Evolutionary conservation across 2,329 filamentous ascomycete species (phyloP), one percentile per base, ranked within the genome.

Genomic region (Byssochlamys sp.): DNA sequence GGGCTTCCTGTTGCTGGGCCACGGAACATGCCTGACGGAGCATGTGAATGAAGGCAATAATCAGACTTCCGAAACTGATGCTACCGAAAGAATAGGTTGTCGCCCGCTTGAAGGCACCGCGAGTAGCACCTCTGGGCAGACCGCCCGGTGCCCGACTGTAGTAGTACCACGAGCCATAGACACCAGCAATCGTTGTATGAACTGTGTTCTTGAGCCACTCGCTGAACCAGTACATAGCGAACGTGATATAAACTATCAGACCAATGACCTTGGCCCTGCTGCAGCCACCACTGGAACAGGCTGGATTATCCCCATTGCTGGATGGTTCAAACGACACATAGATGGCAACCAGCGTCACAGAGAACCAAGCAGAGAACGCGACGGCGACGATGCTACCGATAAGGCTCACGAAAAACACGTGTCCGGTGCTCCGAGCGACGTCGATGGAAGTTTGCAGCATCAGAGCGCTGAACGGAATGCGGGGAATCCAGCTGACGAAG

Each of bases 131-230:
- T 61, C 82, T 85, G 29, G 91, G 90, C 66, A 90, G 88, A 50
- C 84, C 82, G 58, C 80, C 75, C 0, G 83, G 74, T 57, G 83
- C 81, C 28, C 81, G 75, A 6, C 79, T 75, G 63, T 83, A 87
- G 71, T 95, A 96, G 76, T 95, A 97, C 92, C 92, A 97, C 0
- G 88, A 87, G 1, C 90, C 91, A 66, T 95, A 96, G 0, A 96
- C 86, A 0, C 92, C 91, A 0, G 90, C 88, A 58, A 96, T 88
- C 26, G 85, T 91, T 1, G 87, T 88, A 70, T 97, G 91, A 52
- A 96, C 89, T 0, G 89, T 91, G 74, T 95, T 96, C 78, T 96
- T 96, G 65, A 96, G 77, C 81, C 88, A 92, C 71, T 97, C 92
- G 1, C 89, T 87, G 62, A 96, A 86, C 92, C 92, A 97, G 75